Evolutionary conservation across 140 eudicot genomes (phyloP), one percentile per base, ranked within the genome.

Genomic region (Stevia rebaudiana): DNA sequence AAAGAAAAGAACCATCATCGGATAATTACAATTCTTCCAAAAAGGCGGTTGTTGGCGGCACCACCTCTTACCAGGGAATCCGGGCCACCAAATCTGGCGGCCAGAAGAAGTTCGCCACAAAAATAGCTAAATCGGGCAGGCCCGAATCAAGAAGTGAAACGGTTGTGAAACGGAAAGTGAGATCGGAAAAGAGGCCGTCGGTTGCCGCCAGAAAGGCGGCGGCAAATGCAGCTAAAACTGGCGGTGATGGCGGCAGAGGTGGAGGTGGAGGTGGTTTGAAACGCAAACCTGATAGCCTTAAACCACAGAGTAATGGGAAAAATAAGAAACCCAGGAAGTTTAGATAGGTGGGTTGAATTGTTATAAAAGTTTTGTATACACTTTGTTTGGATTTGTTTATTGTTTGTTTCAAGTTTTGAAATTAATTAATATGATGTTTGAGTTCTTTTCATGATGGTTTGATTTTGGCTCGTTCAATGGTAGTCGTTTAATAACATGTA

Each of bases 131-230:
- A 50, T 40, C 50, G 11, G 55, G 30, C 10, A 73, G 70, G 44
- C 35, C 71, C 0, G 78, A 77, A 23, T 46, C 86, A 6, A 66
- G 62, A 30, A 47, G 59, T 41, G 82, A 79, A 70, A 65, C 49
- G 8, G 71, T 1, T 36, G 74, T 65, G 17, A 78, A 70, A 71
- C 61, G 50, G 57, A 80, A 78, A 67, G 80, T 73, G 23, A 73
- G 86, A 13, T 61, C 52, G 2, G 78, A 67, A 8, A 92, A 92
- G 71, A 81, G 98, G 70, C 98, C 98, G 11, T n/a, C 98, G 0
- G 98, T 92, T 56, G 89, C 89, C 6, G 98, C 98, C 62, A 79
- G 96, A 67, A 88, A 83, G 78, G 89, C 81, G 5, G 80, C 79
- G 6, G 95, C 89, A 4, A 65, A 68, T 54, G 72, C 70, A 49